Evolutionary conservation across 371 early-diverging fungal species (phyloP).

Genomic region (Rhizopus arrhizus): DNA sequence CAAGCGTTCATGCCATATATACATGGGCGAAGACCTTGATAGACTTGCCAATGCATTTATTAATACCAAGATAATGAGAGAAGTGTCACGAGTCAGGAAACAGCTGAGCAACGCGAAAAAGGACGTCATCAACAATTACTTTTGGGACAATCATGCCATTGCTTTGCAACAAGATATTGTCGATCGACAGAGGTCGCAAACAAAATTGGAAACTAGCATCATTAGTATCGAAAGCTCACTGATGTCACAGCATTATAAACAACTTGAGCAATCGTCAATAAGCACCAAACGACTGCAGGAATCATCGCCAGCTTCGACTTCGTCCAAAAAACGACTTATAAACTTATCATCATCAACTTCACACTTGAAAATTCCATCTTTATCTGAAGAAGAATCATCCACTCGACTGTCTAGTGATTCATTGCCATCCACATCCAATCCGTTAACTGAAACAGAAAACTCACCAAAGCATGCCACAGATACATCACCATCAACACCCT

Average conservation of each 20-base stretch:
- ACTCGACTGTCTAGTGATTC: constrained; percentile 11
- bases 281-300: no score
- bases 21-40: constrained; percentile 16
- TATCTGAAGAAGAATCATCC: constrained; percentile 16
- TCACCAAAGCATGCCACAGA: constrained; percentile 16
- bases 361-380: constrained; percentile 15
- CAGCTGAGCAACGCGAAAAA: constrained; percentile 14
- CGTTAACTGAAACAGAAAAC: constrained; percentile 16
- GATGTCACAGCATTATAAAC: no score
- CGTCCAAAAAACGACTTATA: constrained; percentile 14
- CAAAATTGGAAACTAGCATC: constrained; percentile 15
- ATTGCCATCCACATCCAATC: constrained; percentile 17
- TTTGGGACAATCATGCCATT: constrained; percentile 13
- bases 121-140: constrained; percentile 14
- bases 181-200: constrained; percentile 15
- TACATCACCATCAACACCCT: constrained; percentile 15
- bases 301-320: constrained; percentile 13
- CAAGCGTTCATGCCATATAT: constrained; percentile 14
- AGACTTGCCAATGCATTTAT: constrained; percentile 15
- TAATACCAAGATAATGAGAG: constrained; percentile 14
- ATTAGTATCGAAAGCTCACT: no score
- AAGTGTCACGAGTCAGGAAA: constrained; percentile 13
- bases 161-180: constrained; percentile 13
- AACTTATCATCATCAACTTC: constrained; percentile 15
- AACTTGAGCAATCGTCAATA: no score